Percentiles rank a stretch among this genome's conserved stretches.
Evolutionary conservation across 2,329 filamentous ascomycete genomes (phyloP).

Genomic region (Didymella exigua): DNA sequence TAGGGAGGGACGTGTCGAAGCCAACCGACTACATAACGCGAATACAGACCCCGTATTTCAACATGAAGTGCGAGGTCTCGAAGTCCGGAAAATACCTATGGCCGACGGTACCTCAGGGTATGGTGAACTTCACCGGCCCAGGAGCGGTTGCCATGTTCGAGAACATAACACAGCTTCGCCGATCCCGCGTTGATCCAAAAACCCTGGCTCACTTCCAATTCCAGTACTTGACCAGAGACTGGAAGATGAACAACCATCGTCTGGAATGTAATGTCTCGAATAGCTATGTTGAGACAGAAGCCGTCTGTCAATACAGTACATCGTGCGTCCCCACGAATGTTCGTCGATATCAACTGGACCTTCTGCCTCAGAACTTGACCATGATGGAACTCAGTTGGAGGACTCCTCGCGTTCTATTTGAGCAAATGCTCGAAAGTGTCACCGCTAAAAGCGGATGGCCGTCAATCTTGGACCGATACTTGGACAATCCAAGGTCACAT

Average conservation of each 20-base stretch:
- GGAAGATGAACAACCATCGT: neutral
- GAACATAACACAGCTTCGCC: neutral
- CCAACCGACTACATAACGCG: neutral
- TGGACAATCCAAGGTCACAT: neutral
- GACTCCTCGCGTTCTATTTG: neutral
- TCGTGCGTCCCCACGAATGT: neutral
- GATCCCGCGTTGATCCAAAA: neutral
- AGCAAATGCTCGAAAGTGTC: neutral
- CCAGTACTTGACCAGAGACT: neutral
- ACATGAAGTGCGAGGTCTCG: too few relatives aligned
- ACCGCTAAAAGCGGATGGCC: neutral
- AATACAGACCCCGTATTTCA: neutral
- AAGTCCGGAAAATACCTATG: too few relatives aligned
- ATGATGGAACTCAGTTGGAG: neutral
- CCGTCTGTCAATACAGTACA: neutral
- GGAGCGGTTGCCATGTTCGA: neutral
- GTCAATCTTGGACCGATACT: neutral
- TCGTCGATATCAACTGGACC: neutral
- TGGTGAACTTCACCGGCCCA: neutral
- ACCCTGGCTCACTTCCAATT: neutral
- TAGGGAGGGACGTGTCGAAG: too few relatives aligned
- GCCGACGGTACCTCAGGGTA: neutral
- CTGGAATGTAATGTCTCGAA: neutral
- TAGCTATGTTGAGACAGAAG: neutral
- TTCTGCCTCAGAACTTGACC: neutral